phyloP scores from a whole-genome alignment of 2,329 filamentous ascomycete genomes.

The Ceratocystis colombiana region DNA sequence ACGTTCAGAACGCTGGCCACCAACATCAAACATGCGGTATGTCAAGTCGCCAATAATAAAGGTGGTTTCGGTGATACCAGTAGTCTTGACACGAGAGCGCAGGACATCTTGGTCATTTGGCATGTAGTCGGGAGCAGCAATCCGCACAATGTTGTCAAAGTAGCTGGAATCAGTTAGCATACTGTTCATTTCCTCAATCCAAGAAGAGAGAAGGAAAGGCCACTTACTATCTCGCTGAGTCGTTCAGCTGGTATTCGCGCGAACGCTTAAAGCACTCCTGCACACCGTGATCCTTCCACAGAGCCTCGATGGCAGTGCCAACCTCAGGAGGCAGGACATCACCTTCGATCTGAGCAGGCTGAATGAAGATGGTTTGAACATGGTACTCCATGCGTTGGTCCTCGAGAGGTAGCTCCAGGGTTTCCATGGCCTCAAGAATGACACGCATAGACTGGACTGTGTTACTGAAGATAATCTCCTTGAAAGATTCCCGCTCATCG shows the following conservation, averaged over 20 bases:
- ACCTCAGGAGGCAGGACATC: constrained; percentile 91
- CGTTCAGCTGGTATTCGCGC: constrained; percentile 90
- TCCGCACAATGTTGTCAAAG: constrained; percentile 89
- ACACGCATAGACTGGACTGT: constrained; percentile 61
- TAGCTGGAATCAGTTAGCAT: constrained; percentile 53
- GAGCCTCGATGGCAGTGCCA: constrained; percentile 78
- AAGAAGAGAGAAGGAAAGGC: constrained; percentile 6
- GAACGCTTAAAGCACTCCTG: constrained; percentile 94
- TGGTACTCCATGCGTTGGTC: constrained; percentile 93
- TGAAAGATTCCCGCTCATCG: constrained; percentile 64
- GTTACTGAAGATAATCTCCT: constrained; percentile 62
- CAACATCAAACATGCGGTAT: constrained; percentile 96
- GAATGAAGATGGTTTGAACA: constrained; percentile 98
- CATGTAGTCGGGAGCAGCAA: constrained; percentile 83
- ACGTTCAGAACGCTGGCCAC: constrained; percentile 87
- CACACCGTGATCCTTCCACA: constrained; percentile 89
- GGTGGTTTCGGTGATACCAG: constrained; percentile 91
- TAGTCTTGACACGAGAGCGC: constrained; percentile 92
- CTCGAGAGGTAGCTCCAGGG: constrained; percentile 68
- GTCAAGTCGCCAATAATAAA: constrained; percentile 92
- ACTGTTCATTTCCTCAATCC: neutral
- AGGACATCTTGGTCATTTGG: constrained; percentile 93
- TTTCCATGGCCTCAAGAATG: constrained; percentile 60
- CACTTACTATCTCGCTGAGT: constrained; percentile 87
- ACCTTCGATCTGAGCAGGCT: constrained; percentile 91